Conservation (phyloP, 805 yeast species). For the Hagleromyces aurorensis region DNA sequence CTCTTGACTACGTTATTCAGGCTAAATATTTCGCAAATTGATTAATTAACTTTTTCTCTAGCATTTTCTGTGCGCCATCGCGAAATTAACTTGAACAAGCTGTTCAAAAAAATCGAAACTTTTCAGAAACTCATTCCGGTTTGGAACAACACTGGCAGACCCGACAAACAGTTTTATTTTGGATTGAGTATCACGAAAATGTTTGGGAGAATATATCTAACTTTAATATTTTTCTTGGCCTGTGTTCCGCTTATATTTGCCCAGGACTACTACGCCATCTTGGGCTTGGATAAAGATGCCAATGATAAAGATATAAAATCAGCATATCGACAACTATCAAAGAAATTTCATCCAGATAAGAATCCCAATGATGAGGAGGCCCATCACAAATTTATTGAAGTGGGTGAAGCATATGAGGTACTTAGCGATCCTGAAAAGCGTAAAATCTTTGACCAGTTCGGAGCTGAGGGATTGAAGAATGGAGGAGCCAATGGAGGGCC, state of each 20-base stretch:
- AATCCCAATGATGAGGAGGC: conserved; percentile 79
- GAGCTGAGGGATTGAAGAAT: conserved; percentile 62
- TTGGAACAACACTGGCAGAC: too few relatives aligned
- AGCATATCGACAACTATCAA: conserved; percentile 74
- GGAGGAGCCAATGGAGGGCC: conserved; percentile 46
- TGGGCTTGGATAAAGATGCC: conserved; percentile 65
- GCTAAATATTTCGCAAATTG: too few relatives aligned
- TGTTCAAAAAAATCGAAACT: too few relatives aligned
- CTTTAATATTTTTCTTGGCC: too few relatives aligned
- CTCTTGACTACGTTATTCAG: too few relatives aligned
- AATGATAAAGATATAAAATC: conserved; percentile 74
- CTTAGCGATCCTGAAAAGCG: conserved; percentile 65
- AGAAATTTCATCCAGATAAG: conserved; percentile 92
- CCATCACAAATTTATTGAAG: conserved; percentile 76
- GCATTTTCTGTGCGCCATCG: too few relatives aligned
- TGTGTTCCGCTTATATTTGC: conserved; percentile 23
- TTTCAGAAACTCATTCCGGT: too few relatives aligned
- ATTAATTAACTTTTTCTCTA: too few relatives aligned
- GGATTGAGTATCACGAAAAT: too few relatives aligned
- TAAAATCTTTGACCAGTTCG: conserved; percentile 62
- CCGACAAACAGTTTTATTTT: too few relatives aligned
- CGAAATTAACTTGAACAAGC: too few relatives aligned
- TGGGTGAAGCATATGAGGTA: conserved; percentile 90
- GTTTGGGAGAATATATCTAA: too few relatives aligned
- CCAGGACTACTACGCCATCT: conserved; percentile 47